These are phyloP conservation scores for Tolypocladium guangdongense DNA, from an alignment of 2,329 filamentous ascomycete species.

Conservation along the genomic window DNA sequence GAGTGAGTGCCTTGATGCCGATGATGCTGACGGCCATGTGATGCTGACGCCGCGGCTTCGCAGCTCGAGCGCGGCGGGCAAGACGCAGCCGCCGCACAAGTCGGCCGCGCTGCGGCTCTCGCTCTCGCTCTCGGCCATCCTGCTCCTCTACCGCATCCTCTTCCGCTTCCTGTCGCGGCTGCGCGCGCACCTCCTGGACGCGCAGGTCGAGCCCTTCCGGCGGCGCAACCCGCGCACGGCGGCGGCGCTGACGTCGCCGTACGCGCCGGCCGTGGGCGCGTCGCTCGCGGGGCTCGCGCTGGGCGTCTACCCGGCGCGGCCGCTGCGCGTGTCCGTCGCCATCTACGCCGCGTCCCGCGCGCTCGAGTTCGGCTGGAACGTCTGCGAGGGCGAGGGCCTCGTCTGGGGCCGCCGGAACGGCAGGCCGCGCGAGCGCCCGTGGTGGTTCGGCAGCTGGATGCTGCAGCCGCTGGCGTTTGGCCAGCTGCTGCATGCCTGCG, in stretches of 20 bases:
- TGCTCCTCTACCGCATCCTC: constrained; percentile 79
- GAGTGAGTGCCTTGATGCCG: constrained; percentile 28
- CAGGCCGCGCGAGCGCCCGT: constrained; percentile 51
- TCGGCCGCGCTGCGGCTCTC: constrained; percentile 68
- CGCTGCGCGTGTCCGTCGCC: constrained; percentile 65
- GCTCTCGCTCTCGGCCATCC: constrained; percentile 70
- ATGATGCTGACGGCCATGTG: not conserved
- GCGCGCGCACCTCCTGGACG: constrained; percentile 65
- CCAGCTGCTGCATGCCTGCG: constrained; percentile 63
- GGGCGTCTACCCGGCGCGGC: constrained; percentile 56
- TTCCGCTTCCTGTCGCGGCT: constrained; percentile 82
- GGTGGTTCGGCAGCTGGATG: constrained; percentile 81
- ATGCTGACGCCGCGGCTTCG: not conserved
- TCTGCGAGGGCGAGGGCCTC: constrained; percentile 62
- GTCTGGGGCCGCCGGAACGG: constrained; percentile 49
- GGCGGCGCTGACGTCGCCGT: constrained; percentile 64
- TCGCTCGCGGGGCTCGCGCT: constrained; percentile 77
- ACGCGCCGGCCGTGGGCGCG: constrained; percentile 83
- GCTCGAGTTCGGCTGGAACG: constrained; percentile 79
- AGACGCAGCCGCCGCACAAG: constrained; percentile 46
- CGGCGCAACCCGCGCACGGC: constrained; percentile 70
- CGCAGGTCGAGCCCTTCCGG: constrained; percentile 73
- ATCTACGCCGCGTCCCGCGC: constrained; percentile 75
- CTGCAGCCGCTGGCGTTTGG: constrained; percentile 66
- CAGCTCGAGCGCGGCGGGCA: constrained; percentile 16